Conservation (phyloP, 805 yeast genomes). For the Myxozyma vanderwaltii region DNA sequence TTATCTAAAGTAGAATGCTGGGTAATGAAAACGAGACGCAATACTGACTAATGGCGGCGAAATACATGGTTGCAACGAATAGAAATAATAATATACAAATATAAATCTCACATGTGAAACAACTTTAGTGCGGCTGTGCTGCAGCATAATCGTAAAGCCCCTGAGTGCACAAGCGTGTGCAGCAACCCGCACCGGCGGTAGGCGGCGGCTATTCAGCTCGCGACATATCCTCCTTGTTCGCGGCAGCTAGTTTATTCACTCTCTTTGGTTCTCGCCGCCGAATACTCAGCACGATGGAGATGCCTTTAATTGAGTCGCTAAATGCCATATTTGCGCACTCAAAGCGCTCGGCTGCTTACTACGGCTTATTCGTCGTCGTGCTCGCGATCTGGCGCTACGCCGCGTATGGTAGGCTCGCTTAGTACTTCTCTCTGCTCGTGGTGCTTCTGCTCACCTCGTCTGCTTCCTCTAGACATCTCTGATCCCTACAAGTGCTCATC, state of each 20-base stretch:
- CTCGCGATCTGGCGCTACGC: constrained; percentile 30
- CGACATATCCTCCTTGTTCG: not conserved
- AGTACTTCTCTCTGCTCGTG: not conserved
- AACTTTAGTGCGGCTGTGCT: not conserved
- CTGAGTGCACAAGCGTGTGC: not conserved
- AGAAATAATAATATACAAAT: not conserved
- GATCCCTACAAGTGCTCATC: constrained; percentile 32
- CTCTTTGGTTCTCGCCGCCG: too few relatives aligned
- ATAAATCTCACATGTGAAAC: too few relatives aligned
- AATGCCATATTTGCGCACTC: constrained; percentile 12
- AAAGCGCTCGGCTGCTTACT: constrained; percentile 15
- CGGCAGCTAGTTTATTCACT: too few relatives aligned
- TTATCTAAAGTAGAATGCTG: not conserved
- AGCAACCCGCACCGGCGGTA: not conserved
- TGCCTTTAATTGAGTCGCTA: constrained; percentile 3
- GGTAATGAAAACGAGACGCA: too few relatives aligned
- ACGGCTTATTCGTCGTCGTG: constrained; percentile 21
- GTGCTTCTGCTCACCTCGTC: not conserved
- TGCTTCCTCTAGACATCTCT: constrained; percentile 14
- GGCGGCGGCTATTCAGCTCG: not conserved
- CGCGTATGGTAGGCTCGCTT: constrained; percentile 15
- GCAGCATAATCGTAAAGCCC: constrained; percentile 10
- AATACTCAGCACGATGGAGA: not conserved
- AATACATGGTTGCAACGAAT: too few relatives aligned
- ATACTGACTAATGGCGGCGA: too few relatives aligned